Evolutionary conservation across 768 basidiomycete genomes (phyloP).

Genomic region (Podaxis carcinomalis): DNA sequence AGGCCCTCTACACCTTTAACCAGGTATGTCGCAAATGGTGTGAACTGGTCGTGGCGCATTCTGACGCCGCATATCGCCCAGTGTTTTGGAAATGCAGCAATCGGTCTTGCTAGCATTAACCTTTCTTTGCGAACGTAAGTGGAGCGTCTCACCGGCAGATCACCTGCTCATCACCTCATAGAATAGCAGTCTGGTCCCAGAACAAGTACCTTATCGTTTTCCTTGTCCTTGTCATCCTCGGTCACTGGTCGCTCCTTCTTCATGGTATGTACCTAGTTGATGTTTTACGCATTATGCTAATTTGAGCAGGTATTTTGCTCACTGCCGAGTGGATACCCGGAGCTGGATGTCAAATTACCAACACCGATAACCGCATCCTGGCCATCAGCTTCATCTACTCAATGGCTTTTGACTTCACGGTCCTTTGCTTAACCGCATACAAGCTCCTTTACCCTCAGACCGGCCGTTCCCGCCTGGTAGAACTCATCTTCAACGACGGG

Average conservation of each 20-base stretch:
- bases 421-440: slow-evolving; percentile 55
- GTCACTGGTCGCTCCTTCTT: slow-evolving; percentile 68
- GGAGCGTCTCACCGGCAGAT: slow-evolving; percentile 12
- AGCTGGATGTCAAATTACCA: slow-evolving; percentile 51
- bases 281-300: neutral
- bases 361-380: slow-evolving; percentile 55
- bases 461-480: slow-evolving; percentile 52
- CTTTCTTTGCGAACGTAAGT: slow-evolving; percentile 64
- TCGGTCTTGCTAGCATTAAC: slow-evolving; percentile 70
- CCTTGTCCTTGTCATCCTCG: slow-evolving; percentile 54
- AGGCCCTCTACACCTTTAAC: slow-evolving; percentile 66
- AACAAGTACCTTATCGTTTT: slow-evolving; percentile 47
- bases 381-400: slow-evolving; percentile 69
- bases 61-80: slow-evolving; percentile 10
- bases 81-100: slow-evolving; percentile 58
- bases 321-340: slow-evolving; percentile 51
- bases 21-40: slow-evolving; percentile 29
- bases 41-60: neutral
- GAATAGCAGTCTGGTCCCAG: slow-evolving; percentile 70
- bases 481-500: slow-evolving; percentile 68
- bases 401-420: slow-evolving; percentile 67
- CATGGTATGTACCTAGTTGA: slow-evolving; percentile 42
- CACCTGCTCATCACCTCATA: slow-evolving; percentile 18
- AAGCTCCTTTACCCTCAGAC: slow-evolving; percentile 48
- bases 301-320: slow-evolving; percentile 46